Conservation (phyloP, 2,329 filamentous ascomycete species). For the Ciborinia camelliae region DNA sequence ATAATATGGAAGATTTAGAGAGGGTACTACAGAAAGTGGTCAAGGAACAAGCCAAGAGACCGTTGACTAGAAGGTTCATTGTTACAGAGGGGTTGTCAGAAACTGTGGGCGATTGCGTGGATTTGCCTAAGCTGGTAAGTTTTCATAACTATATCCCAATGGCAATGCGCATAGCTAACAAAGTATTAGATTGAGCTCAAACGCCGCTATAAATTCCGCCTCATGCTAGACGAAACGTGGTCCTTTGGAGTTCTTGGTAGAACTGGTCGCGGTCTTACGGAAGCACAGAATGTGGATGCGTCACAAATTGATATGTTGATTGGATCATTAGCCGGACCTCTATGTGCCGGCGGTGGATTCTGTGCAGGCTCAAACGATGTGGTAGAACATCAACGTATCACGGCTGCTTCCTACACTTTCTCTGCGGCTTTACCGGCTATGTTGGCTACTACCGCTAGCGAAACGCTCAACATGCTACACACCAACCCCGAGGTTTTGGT, state of each 20-base stretch:
- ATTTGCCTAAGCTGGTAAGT: slow-evolving; percentile 79
- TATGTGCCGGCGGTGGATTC: slow-evolving; percentile 93
- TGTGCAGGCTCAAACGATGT: slow-evolving; percentile 90
- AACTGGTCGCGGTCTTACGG: slow-evolving; percentile 87
- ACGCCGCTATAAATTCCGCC: slow-evolving; percentile 93
- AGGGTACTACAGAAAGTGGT: slow-evolving; percentile 78
- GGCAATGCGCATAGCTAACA: slow-evolving; percentile 12
- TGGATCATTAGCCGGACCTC: slow-evolving; percentile 82
- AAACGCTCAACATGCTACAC: slow-evolving; percentile 82
- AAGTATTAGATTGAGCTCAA: slow-evolving; percentile 74
- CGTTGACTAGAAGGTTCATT: slow-evolving; percentile 87
- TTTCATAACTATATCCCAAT: neutral
- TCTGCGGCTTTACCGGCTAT: slow-evolving; percentile 92
- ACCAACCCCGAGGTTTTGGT: slow-evolving; percentile 78
- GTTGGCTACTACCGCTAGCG: slow-evolving; percentile 90
- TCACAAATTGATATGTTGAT: slow-evolving; percentile 96
- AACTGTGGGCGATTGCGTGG: slow-evolving; percentile 76
- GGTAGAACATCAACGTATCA: slow-evolving; percentile 93
- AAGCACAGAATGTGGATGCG: slow-evolving; percentile 94
- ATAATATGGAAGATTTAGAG: slow-evolving; percentile 92
- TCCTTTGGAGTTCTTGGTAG: slow-evolving; percentile 92
- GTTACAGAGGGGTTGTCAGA: slow-evolving; percentile 96
- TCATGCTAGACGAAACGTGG: slow-evolving; percentile 96
- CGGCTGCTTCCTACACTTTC: slow-evolving; percentile 88
- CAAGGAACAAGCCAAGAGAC: slow-evolving; percentile 79